Conservation (phyloP, 495 filamentous ascomycete genomes). For the Tuber brumale region DNA sequence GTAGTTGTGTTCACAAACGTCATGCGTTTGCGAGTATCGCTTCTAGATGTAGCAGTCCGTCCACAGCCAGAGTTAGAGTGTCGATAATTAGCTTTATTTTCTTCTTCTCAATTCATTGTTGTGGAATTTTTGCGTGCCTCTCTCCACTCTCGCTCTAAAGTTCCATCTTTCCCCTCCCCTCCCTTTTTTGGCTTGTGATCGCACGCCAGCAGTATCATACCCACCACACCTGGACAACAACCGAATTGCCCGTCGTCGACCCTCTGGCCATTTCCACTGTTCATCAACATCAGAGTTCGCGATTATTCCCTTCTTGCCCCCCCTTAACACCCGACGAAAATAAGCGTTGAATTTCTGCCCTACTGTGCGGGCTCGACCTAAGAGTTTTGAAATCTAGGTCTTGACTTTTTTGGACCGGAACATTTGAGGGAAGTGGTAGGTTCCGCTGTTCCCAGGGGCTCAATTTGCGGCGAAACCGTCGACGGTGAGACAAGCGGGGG, state of each 20-base stretch:
- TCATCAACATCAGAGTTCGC: slow-evolving; percentile 11
- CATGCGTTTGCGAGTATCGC: too few relatives aligned
- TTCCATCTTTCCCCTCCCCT: slow-evolving; percentile 8
- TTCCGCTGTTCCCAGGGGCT: slow-evolving; percentile 19
- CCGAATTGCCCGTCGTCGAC: slow-evolving; percentile 14
- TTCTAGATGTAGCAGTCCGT: slow-evolving; percentile 40
- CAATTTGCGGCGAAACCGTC: slow-evolving; percentile 26
- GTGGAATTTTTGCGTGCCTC: slow-evolving; percentile 20
- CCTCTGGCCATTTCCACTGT: slow-evolving; percentile 22
- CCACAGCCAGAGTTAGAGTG: slow-evolving; percentile 22
- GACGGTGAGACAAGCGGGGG: slow-evolving; percentile 36
- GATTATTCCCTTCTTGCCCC: neutral
- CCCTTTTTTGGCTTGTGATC: slow-evolving; percentile 18
- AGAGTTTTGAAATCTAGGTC: neutral
- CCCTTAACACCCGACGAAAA: neutral
- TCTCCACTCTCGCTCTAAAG: slow-evolving; percentile 21
- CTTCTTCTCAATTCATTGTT: slow-evolving; percentile 13
- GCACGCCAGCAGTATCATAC: slow-evolving; percentile 19
- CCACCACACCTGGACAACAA: slow-evolving; percentile 28
- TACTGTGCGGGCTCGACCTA: neutral
- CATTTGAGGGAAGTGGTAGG: slow-evolving; percentile 27
- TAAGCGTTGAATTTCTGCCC: neutral
- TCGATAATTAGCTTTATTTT: slow-evolving; percentile 12
- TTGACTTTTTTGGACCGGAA: slow-evolving; percentile 8
- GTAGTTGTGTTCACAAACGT: too few relatives aligned